Percentiles rank a stretch among this genome's conserved stretches.
Evolutionary conservation across 2,329 filamentous ascomycete genomes (phyloP).

Genomic region (Colletotrichum sp.): DNA sequence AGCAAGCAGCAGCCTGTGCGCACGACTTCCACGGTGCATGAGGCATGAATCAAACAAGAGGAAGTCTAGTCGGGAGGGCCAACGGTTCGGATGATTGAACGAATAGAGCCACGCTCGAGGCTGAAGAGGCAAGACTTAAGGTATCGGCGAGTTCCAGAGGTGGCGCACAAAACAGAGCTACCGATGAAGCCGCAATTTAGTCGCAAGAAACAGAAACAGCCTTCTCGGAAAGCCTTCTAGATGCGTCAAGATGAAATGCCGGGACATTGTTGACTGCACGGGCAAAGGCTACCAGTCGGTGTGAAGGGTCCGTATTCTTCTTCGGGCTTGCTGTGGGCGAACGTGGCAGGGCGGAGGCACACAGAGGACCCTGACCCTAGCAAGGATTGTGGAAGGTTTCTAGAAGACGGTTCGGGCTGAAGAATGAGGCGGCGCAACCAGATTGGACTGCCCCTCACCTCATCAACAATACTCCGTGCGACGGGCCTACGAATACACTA

Average conservation of each 20-base stretch:
- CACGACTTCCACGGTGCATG: neutral
- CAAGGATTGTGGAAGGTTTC: conserved; percentile 19
- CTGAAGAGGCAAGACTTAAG: neutral
- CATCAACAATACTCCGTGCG: neutral
- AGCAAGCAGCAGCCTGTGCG: neutral
- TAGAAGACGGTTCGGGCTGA: conserved; percentile 18
- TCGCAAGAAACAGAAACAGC: neutral
- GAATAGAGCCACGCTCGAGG: neutral
- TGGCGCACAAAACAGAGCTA: neutral
- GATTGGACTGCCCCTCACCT: neutral
- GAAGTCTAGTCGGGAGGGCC: neutral
- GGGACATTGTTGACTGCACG: neutral
- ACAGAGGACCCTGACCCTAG: conserved; percentile 13
- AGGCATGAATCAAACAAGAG: conserved; percentile 8
- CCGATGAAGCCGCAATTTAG: neutral
- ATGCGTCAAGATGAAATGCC: neutral
- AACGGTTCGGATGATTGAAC: conserved; percentile 11
- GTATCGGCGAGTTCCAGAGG: neutral
- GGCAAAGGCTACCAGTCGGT: neutral
- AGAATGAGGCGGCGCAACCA: conserved; percentile 4
- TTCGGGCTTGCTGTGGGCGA: neutral
- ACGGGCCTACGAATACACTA: neutral
- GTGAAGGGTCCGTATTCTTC: neutral
- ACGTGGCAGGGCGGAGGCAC: conserved; percentile 10
- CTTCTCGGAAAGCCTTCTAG: neutral